Evolutionary conservation across 805 yeast species (phyloP), one percentile per base, ranked within the genome.

Genomic region (Candida gorgasii): DNA sequence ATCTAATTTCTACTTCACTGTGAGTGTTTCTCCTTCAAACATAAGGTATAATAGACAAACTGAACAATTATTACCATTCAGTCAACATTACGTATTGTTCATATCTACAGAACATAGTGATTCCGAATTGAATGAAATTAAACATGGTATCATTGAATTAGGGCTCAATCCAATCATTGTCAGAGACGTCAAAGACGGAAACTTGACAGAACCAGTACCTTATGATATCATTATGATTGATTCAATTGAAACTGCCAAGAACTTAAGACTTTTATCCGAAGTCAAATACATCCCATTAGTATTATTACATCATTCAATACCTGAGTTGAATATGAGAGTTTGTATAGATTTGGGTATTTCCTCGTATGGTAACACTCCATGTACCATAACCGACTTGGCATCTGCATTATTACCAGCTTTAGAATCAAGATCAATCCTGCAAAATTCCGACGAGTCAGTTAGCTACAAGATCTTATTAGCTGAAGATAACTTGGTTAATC

Each of bases 341-440:
- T 89, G 96, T 61, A 72, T 88, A 29, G 95, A 89, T 58, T 69
- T 88, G 48, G 96, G 95, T 54, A 88, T 88, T 42, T 84, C 92
- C 8, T 84, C 93, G 0, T 87, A 86, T 58, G 96, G 96, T 35
- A 88, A 86, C 59, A 85, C 93, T 1, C 96, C 96, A 16, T 87
- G 95, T 58, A 79, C 90, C 0, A 78, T 83, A 8, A 78, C 84
- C 38, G 96, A 89, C 55, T 71, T 88, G 50, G 95, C 93, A 3
- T 84, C 89, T 37, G 86, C 88, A 17, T 72, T 88, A 54, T 80
- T 86, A 39, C 95, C 96, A 2, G 96, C 95, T 0, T 66, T 88
- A 44, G 96, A 88, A 58, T 81, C 89, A 11, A 75, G 93, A 46
- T 82, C 89, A 0, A 85, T 88, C 15, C 86, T 93, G 24, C 79